Evolutionary conservation across 2,329 filamentous ascomycete genomes (phyloP).

Genomic region (Venturiaceae sp.): DNA sequence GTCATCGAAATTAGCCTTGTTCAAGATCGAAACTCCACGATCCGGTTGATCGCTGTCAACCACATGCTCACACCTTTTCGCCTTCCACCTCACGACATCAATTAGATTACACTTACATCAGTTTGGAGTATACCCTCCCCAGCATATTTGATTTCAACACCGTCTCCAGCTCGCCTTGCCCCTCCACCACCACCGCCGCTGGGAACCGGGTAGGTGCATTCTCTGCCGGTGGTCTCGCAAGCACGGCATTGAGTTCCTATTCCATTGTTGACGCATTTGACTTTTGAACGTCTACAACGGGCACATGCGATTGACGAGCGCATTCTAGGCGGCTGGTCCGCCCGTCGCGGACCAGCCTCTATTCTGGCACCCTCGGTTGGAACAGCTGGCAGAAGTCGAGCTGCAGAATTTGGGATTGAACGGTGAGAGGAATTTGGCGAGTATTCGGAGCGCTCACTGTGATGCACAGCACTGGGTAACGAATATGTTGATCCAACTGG

Average conservation of each 20-base stretch:
- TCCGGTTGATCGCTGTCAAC: background rate
- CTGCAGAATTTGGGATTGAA: constrained; percentile 11
- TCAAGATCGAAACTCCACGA: too few species aligned
- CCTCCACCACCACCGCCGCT: constrained; percentile 24
- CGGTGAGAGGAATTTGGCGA: constrained; percentile 8
- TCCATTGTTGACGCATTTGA: constrained; percentile 77
- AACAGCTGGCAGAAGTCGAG: constrained; percentile 15
- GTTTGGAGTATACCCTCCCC: background rate
- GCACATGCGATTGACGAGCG: constrained; percentile 72
- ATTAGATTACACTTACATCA: constrained; percentile 1
- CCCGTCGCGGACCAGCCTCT: constrained; percentile 11
- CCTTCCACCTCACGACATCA: too few species aligned
- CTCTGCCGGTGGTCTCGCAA: constrained; percentile 60
- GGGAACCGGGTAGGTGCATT: constrained; percentile 61
- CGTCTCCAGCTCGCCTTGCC: constrained; percentile 15
- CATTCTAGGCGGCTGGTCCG: constrained; percentile 37
- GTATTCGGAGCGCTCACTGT: constrained; percentile 9
- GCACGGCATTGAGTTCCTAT: constrained; percentile 62
- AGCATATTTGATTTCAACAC: background rate
- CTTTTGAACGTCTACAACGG: constrained; percentile 69
- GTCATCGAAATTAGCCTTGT: background rate
- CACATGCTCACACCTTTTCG: background rate
- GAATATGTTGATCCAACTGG: constrained; percentile 13
- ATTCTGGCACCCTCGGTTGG: constrained; percentile 11
- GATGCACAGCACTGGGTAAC: constrained; percentile 14